Conservation (phyloP, 116 monocot species). For the Posidonia oceanica region DNA sequence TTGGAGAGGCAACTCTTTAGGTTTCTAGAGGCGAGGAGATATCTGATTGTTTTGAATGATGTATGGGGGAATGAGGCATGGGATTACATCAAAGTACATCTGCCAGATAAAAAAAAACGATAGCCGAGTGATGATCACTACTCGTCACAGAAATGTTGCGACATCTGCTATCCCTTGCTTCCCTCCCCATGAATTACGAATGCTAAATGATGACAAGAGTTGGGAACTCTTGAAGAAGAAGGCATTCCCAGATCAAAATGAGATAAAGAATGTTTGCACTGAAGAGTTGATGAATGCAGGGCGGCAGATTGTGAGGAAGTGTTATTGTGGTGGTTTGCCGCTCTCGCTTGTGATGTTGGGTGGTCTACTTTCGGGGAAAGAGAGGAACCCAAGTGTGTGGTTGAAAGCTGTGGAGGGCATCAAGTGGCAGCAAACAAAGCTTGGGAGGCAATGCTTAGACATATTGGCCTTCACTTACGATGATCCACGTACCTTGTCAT, state of each 20-base stretch:
- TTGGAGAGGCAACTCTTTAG: background rate
- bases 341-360: conserved; percentile 15
- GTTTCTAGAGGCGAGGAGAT: background rate
- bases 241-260: background rate
- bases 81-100: background rate
- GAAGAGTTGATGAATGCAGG: conserved; percentile 5
- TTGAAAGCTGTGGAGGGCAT: background rate
- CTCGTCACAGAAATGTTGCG: conserved; percentile 10
- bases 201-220: conserved; percentile 10
- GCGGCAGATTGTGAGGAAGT: background rate
- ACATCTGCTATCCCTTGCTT: background rate
- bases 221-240: conserved; percentile 19
- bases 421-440: conserved; percentile 6
- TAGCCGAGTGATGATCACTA: conserved; percentile 26
- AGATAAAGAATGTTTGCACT: too few relatives aligned
- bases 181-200: conserved; percentile 1
- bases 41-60: conserved; percentile 26
- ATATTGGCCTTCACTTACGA: conserved; percentile 20
- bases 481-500: conserved; percentile 13
- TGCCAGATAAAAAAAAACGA: conserved; percentile 19
- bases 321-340: conserved; percentile 18
- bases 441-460: background rate
- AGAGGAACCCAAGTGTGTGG: background rate
- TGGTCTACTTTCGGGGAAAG: conserved; percentile 5
- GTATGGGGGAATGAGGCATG: conserved; percentile 21